Evolutionary conservation across 352 stramenopile genomes (phyloP).

Genomic region (Halophytophthora batemanensis): DNA sequence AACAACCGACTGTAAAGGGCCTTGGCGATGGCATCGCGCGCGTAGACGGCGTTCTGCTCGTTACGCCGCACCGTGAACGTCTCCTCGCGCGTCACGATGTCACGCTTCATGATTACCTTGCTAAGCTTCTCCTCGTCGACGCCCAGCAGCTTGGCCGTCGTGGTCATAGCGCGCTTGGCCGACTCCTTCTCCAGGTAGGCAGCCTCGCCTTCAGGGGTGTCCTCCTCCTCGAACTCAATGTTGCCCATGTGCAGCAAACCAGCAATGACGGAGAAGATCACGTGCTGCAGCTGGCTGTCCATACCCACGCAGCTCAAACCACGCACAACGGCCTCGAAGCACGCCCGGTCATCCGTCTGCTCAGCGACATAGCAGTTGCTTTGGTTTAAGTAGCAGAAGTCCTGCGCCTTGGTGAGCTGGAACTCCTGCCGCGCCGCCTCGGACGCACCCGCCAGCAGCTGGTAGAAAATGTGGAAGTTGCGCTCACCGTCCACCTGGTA

Average conservation of each 20-base stretch:
- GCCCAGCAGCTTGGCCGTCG: slow-evolving; percentile 62
- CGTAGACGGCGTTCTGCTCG: slow-evolving; percentile 82
- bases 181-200: slow-evolving; percentile 69
- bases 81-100: slow-evolving; percentile 83
- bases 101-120: slow-evolving; percentile 83
- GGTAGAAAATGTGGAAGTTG: slow-evolving; percentile 97
- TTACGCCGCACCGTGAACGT: slow-evolving; percentile 83
- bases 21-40: slow-evolving; percentile 92
- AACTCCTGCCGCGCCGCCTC: slow-evolving; percentile 50
- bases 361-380: slow-evolving; percentile 91
- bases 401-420: slow-evolving; percentile 68
- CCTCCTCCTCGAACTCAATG: slow-evolving; percentile 92
- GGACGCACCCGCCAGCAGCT: slow-evolving; percentile 78
- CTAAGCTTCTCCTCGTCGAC: slow-evolving; percentile 58
- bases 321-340: slow-evolving; percentile 69
- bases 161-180: slow-evolving; percentile 54
- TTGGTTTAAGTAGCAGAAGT: slow-evolving; percentile 95
- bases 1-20: slow-evolving; percentile 92
- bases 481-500: slow-evolving; percentile 89
- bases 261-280: slow-evolving; percentile 91
- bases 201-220: slow-evolving; percentile 76
- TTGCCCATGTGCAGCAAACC: slow-evolving; percentile 96
- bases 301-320: slow-evolving; percentile 81
- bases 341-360: slow-evolving; percentile 89
- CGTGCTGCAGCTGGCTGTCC: slow-evolving; percentile 54